A percentile compares a stretch with the other conserved stretches of the same genome.
These are phyloP conservation scores for Xylaria grammica DNA, from an alignment of 495 filamentous ascomycete species.

Conservation along the genomic window DNA sequence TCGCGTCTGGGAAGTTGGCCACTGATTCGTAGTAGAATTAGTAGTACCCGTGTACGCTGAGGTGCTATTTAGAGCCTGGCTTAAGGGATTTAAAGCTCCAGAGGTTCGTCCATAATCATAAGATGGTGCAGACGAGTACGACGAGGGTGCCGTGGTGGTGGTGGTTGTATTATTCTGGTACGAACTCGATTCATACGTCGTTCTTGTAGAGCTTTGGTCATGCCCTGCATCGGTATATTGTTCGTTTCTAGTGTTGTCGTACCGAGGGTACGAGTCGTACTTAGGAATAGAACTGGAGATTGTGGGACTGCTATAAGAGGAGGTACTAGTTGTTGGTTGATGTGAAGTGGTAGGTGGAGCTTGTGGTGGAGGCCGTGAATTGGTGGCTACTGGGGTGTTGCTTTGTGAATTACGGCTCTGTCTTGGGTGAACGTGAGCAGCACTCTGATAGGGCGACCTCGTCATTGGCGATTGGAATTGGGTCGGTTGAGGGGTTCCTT, in stretches of 20 bases:
- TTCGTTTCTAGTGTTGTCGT: slow-evolving; percentile 26
- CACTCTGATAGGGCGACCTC: slow-evolving; percentile 32
- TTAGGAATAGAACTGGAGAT: slow-evolving; percentile 26
- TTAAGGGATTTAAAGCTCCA: slow-evolving; percentile 29
- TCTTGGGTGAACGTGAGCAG: slow-evolving; percentile 26
- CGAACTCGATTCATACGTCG: slow-evolving; percentile 34
- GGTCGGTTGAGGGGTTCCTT: slow-evolving; percentile 22
- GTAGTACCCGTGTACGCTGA: slow-evolving; percentile 24
- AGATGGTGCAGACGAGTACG: slow-evolving; percentile 28
- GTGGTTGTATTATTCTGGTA: slow-evolving; percentile 29
- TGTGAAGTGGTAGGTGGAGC: slow-evolving; percentile 25
- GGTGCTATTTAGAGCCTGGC: slow-evolving; percentile 28
- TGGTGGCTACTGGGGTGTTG: slow-evolving; percentile 29
- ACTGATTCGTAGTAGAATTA: slow-evolving; percentile 25
- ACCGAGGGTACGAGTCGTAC: slow-evolving; percentile 34
- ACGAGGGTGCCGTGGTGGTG: slow-evolving; percentile 27
- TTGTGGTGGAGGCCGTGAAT: slow-evolving; percentile 30
- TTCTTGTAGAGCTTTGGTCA: slow-evolving; percentile 28
- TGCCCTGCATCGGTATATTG: slow-evolving; percentile 30
- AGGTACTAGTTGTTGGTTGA: slow-evolving; percentile 18
- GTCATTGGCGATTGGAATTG: slow-evolving; percentile 27
- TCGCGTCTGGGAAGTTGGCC: slow-evolving; percentile 33
- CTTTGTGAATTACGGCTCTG: slow-evolving; percentile 34
- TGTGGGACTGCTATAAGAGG: slow-evolving; percentile 27
- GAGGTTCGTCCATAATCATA: slow-evolving; percentile 32